Percentiles rank a stretch among this genome's conserved stretches.
These are phyloP conservation scores for Verticillium zaregamsianum DNA, from an alignment of 2,329 filamentous ascomycete genomes.

Conservation along the genomic window DNA sequence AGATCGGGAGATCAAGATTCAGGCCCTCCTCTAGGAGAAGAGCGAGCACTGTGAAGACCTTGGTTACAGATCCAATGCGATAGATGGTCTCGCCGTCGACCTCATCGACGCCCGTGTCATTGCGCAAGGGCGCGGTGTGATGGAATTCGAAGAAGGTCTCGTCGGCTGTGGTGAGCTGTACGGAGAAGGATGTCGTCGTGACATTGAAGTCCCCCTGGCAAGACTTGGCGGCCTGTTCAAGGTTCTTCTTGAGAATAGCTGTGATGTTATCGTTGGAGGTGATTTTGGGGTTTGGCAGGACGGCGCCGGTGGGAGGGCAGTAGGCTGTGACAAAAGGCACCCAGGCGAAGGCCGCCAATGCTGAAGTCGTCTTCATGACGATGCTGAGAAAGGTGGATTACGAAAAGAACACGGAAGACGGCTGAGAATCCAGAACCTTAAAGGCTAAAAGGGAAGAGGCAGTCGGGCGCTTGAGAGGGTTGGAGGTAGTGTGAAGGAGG, in stretches of 20 bases:
- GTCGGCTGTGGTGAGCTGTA: not conserved
- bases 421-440: no score
- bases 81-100: slow-evolving; percentile 37
- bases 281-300: not conserved
- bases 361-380: not conserved
- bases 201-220: not conserved
- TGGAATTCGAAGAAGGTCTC: slow-evolving; percentile 1
- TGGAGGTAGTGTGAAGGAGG: not conserved
- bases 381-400: not conserved
- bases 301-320: slow-evolving; percentile 1
- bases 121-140: slow-evolving; percentile 18
- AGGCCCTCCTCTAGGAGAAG: slow-evolving; percentile 23
- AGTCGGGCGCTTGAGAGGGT: not conserved
- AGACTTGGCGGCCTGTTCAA: not conserved
- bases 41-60: slow-evolving; percentile 33
- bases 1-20: slow-evolving; percentile 5
- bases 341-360: not conserved
- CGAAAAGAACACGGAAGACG: no score
- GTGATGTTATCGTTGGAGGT: not conserved
- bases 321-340: not conserved
- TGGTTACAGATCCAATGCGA: slow-evolving; percentile 36
- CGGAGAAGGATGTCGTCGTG: not conserved
- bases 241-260: not conserved
- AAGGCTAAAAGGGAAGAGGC: no score
- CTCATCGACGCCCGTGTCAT: slow-evolving; percentile 9